Base-by-base conservation (phyloP, 495 filamentous ascomycete genomes). In the Podospora australis region DNA sequence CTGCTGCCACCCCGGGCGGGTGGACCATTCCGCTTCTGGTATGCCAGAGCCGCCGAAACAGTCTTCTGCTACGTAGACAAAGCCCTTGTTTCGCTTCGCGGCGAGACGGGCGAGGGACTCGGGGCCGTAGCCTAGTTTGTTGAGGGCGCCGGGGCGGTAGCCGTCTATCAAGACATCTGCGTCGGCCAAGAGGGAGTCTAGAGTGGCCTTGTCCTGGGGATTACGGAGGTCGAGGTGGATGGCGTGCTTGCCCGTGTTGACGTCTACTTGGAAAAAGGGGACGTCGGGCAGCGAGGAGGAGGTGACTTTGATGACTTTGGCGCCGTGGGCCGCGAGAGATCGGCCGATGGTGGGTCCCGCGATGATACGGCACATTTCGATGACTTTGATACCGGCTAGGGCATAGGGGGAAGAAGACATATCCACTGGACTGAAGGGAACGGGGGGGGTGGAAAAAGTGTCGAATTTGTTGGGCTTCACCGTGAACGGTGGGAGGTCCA, bases 261-360 rank as follows among this genome's bases (percentile, higher is more conserved):
- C 82, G 53, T 88, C 84, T 8, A 89, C 81, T 60, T 87, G 84
- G 70, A 87, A 89, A 70, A 87, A 87, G 0, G 85, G 84, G 8
- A 89, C 84, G 48, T 89, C 85, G 11, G 78, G 78, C 20, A 87
- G 70, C 26, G 73, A 68, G 0, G 81, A 78, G 21, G 78, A 82
- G 13, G 84, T 87, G 52, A 89, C 73, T 58, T 87, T 87, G 52
- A 87, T 62, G 2, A 88, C 82, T 38, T 74, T 74, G 43, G 82
- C 83, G 17, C 82, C 83, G 62, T 86, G 83, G 24, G 83, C 82
- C 20, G 76, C 75, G 13, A 87, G 70, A 13, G 78, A 82, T 32
- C 82, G 79, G 21, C 79, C 75, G 47, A 87, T 79, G 5, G 79
- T 79, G 24, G 82, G 83, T 3, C 76, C 76, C 39, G 76, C 77